A percentile compares a stretch with the other conserved stretches of the same genome.
phyloP scores from a whole-genome alignment of 169 alveolate genomes.

The Neospora caninum region DNA sequence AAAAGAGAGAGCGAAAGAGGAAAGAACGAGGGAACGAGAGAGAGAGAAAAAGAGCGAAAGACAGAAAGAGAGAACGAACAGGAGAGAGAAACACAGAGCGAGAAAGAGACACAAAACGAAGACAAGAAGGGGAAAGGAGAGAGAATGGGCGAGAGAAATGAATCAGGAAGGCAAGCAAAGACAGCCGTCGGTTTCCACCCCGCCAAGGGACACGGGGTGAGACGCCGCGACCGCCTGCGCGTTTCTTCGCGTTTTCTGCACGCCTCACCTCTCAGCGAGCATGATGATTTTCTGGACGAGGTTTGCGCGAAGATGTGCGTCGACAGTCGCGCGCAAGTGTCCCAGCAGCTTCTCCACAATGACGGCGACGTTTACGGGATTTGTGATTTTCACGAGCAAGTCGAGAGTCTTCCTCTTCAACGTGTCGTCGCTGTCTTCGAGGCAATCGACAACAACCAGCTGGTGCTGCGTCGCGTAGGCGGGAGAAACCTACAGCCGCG shows the following conservation, averaged over 20 bases:
- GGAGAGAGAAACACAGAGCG: neutral
- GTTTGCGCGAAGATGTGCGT: slow-evolving; percentile 85
- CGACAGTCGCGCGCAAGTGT: slow-evolving; percentile 85
- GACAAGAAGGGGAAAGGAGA: neutral
- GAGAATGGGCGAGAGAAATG: neutral
- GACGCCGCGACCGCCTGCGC: neutral
- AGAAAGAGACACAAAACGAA: neutral
- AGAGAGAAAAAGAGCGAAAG: neutral
- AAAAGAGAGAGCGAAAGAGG: neutral
- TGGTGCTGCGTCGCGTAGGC: slow-evolving; percentile 92
- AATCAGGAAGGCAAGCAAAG: neutral
- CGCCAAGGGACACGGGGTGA: too few relatives aligned
- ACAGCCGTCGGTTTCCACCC: neutral
- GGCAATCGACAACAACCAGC: slow-evolving; percentile 94
- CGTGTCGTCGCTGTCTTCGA: slow-evolving; percentile 96
- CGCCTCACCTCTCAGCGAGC: slow-evolving; percentile 85
- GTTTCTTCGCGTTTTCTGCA: neutral
- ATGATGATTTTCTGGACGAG: slow-evolving; percentile 84
- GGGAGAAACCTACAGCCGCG: slow-evolving; percentile 81
- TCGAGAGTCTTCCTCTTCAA: slow-evolving; percentile 93
- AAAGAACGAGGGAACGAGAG: neutral
- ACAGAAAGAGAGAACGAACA: neutral
- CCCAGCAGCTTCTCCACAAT: slow-evolving; percentile 89
- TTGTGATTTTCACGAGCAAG: slow-evolving; percentile 91
- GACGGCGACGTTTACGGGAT: slow-evolving; percentile 91